These are phyloP conservation scores for Scorias spongiosa DNA, from an alignment of 2,329 filamentous ascomycete species.

Conservation along the genomic window DNA sequence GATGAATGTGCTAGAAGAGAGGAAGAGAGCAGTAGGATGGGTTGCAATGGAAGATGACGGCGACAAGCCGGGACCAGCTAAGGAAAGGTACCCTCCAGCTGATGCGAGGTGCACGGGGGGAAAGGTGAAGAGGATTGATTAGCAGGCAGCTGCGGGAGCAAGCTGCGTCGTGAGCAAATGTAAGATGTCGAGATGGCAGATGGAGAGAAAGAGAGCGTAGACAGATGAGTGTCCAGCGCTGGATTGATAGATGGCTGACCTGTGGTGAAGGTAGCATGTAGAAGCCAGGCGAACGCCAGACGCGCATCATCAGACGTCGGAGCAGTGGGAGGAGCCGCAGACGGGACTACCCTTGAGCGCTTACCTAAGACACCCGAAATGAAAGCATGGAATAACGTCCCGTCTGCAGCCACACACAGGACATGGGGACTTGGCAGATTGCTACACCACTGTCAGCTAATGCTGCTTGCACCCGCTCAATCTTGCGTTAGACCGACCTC, in stretches of 20 bases:
- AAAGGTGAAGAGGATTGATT: neutral
- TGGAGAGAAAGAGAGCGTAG: neutral
- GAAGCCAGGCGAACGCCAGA: neutral
- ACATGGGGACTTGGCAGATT: too few species aligned
- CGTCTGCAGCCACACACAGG: too few species aligned
- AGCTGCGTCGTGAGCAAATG: too few species aligned
- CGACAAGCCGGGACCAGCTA: neutral
- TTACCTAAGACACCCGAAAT: too few species aligned
- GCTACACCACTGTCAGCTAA: too few species aligned
- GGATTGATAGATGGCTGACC: neutral
- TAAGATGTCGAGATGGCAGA: neutral
- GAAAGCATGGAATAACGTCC: too few species aligned
- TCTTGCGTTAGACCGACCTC: too few species aligned
- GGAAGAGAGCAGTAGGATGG: neutral
- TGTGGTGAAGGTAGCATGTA: neutral
- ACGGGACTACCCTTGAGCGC: too few species aligned
- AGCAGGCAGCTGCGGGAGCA: too few species aligned
- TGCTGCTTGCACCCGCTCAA: too few species aligned
- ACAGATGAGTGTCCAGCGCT: neutral
- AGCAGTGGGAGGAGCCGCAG: neutral
- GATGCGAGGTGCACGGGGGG: neutral
- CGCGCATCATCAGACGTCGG: neutral
- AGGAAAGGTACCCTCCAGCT: neutral
- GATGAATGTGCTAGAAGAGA: neutral
- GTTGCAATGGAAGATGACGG: neutral